These are phyloP conservation scores for Thraustotheca clavata DNA, from an alignment of 352 stramenopile genomes.

Conservation along the genomic window DNA sequence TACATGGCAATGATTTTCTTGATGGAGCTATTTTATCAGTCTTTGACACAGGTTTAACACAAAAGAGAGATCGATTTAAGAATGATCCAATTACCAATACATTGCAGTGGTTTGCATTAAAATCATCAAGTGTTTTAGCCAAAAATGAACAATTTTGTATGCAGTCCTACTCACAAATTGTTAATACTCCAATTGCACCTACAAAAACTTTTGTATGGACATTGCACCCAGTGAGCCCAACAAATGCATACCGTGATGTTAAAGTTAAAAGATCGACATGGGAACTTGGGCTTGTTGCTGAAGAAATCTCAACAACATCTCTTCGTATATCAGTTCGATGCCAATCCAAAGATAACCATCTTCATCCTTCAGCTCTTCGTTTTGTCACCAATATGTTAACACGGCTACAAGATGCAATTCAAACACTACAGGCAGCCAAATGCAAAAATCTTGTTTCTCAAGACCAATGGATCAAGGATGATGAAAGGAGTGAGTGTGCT, in stretches of 20 bases:
- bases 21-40: conserved; percentile 2
- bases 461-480: conserved; percentile 80
- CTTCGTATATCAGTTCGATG: conserved; percentile 10
- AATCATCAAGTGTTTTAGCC: not conserved
- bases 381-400: not conserved
- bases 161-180: not conserved
- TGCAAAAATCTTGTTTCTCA: conserved; percentile 24
- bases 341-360: not conserved
- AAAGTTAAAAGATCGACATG: not conserved
- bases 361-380: not conserved
- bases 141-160: conserved; percentile 13
- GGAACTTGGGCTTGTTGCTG: conserved; percentile 5
- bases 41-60: not conserved
- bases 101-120: not conserved
- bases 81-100: not conserved
- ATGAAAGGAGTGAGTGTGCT: conserved; percentile 75
- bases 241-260: not conserved
- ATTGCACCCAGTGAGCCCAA: not conserved
- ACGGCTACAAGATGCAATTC: not conserved
- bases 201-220: not conserved
- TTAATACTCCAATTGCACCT: not conserved
- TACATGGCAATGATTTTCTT: conserved; percentile 13
- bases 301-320: not conserved
- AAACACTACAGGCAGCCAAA: not conserved
- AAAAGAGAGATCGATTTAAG: too few relatives aligned